These are phyloP conservation scores for Suhomyces terraborum DNA, from an alignment of 1,139 yeast genomes.

Conservation along the genomic window DNA sequence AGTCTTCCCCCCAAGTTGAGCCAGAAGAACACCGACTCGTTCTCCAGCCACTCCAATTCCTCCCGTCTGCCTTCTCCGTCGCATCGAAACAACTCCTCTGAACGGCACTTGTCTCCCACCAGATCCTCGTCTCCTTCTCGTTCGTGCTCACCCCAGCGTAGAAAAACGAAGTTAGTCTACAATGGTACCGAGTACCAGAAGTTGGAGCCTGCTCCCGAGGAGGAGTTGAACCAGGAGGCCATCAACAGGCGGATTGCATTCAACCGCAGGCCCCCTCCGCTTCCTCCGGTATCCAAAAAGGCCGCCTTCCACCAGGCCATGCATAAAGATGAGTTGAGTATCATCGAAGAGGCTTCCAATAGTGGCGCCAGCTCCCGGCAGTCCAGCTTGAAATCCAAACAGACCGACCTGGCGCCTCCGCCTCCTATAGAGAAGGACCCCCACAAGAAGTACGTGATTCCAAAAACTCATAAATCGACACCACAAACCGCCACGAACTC, in stretches of 20 bases:
- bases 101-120: slow-evolving; percentile 16
- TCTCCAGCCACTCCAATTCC: not conserved
- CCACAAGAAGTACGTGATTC: not conserved
- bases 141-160: slow-evolving; percentile 18
- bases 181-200: slow-evolving; percentile 44
- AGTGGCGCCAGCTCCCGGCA: slow-evolving; percentile 32
- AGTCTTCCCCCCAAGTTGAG: slow-evolving; percentile 47
- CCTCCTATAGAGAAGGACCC: slow-evolving; percentile 12
- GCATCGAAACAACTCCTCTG: slow-evolving; percentile 9
- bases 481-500: not conserved
- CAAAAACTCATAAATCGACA: not conserved
- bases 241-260: slow-evolving; percentile 13
- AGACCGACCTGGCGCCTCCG: slow-evolving; percentile 17
- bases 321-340: slow-evolving; percentile 40
- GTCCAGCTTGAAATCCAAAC: slow-evolving; percentile 25
- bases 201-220: slow-evolving; percentile 33
- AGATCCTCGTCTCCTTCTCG: slow-evolving; percentile 14
- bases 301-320: slow-evolving; percentile 22
- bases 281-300: slow-evolving; percentile 19
- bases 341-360: slow-evolving; percentile 44
- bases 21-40: slow-evolving; percentile 23
- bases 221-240: slow-evolving; percentile 14
- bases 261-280: slow-evolving; percentile 23
- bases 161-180: slow-evolving; percentile 33
- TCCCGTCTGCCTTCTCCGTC: slow-evolving; percentile 17